These are phyloP conservation scores for Scutellaria barbata DNA, from an alignment of 257 asterid species.

Conservation along the genomic window DNA sequence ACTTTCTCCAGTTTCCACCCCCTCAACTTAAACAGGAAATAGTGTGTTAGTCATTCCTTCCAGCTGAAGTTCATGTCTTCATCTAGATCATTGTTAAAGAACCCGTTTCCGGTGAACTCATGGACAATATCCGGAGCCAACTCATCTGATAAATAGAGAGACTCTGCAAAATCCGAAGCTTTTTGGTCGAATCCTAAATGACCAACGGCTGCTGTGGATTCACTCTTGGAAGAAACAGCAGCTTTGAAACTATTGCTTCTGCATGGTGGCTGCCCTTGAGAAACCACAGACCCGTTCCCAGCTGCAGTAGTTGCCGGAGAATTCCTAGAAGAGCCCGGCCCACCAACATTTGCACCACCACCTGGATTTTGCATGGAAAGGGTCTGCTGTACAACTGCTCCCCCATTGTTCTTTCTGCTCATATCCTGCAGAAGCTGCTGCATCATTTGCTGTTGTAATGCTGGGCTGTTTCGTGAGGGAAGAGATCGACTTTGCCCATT, in stretches of 20 bases:
- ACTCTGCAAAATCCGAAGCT: constrained; percentile 49
- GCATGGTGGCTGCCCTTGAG: background rate
- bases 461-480: constrained; percentile 54
- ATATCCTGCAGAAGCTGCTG: constrained; percentile 72
- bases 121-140: constrained; percentile 56
- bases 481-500: constrained; percentile 56
- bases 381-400: constrained; percentile 43
- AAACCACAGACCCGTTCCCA: constrained; percentile 46
- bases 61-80: constrained; percentile 57
- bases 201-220: constrained; percentile 49
- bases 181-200: constrained; percentile 53
- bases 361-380: constrained; percentile 43
- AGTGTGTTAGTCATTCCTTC: constrained; percentile 55
- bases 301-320: constrained; percentile 5
- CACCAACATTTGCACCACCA: constrained; percentile 40
- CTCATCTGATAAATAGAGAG: constrained; percentile 59
- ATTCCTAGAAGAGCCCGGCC: constrained; percentile 38
- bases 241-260: constrained; percentile 45
- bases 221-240: constrained; percentile 46
- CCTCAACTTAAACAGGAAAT: background rate
- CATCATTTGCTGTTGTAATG: constrained; percentile 67
- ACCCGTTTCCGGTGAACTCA: constrained; percentile 64
- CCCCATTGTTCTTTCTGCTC: constrained; percentile 48
- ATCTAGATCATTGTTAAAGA: constrained; percentile 69
- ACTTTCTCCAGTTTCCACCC: constrained; percentile 29